Percentiles rank a stretch among this genome's conserved stretches.
Evolutionary conservation across 169 alveolate genomes (phyloP).

Genomic region (Cryptosporidium xiaoi): DNA sequence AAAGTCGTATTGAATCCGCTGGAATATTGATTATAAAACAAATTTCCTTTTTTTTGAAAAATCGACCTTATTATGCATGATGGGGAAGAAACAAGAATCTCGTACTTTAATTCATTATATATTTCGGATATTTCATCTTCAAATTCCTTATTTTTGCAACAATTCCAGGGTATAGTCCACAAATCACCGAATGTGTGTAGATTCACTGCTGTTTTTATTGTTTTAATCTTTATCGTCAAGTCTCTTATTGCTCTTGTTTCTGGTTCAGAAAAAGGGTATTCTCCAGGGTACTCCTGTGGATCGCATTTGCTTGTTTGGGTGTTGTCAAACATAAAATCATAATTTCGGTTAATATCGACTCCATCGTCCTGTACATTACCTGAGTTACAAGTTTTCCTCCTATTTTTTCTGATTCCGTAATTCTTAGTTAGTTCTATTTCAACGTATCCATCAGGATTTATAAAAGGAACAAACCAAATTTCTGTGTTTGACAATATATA

Average conservation of each 20-base stretch:
- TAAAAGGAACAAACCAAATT: constrained; percentile 70
- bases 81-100: constrained; percentile 53
- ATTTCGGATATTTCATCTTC: constrained; percentile 25
- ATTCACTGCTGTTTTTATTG: constrained; percentile 67
- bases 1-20: constrained; percentile 28
- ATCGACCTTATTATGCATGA: constrained; percentile 53
- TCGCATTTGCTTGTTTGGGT: constrained; percentile 20
- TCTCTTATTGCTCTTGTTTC: constrained; percentile 75
- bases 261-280: constrained; percentile 77
- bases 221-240: constrained; percentile 14
- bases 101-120: constrained; percentile 65
- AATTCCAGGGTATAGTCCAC: constrained; percentile 78
- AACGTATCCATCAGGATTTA: constrained; percentile 78
- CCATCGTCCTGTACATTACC: constrained; percentile 42
- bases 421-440: constrained; percentile 55
- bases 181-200: constrained; percentile 77
- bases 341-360: constrained; percentile 75
- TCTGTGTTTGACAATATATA: constrained; percentile 13
- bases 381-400: constrained; percentile 65
- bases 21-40: not conserved
- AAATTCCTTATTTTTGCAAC: constrained; percentile 71
- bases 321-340: constrained; percentile 48
- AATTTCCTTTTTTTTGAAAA: constrained; percentile 6
- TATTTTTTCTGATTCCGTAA: constrained; percentile 62
- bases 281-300: constrained; percentile 77